These are phyloP conservation scores for Pseudozyma pruni DNA, from an alignment of 1,284 basidiomycete genomes.

Conservation along the genomic window DNA sequence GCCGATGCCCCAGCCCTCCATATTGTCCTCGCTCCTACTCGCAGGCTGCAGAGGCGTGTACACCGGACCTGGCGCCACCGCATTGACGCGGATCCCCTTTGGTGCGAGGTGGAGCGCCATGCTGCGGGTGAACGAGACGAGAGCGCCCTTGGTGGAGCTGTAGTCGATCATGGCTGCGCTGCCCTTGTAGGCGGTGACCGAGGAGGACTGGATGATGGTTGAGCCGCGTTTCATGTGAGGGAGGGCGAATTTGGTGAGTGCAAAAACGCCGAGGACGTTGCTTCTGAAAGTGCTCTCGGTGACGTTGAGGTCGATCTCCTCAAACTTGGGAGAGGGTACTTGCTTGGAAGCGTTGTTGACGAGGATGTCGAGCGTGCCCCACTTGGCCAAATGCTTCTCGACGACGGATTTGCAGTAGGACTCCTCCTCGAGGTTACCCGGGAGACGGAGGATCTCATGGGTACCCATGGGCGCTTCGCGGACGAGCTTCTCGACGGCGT, in stretches of 20 bases:
- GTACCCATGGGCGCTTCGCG: conserved; percentile 51
- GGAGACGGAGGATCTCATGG: conserved; percentile 70
- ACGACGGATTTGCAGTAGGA: conserved; percentile 70
- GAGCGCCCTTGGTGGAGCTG: conserved; percentile 70
- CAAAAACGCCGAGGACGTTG: conserved; percentile 54
- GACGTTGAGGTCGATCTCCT: conserved; percentile 50
- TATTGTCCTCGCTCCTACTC: conserved; percentile 47
- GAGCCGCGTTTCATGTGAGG: conserved; percentile 75
- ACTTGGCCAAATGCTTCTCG: conserved; percentile 71
- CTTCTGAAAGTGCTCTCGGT: conserved; percentile 52
- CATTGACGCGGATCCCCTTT: conserved; percentile 74
- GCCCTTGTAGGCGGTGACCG: conserved; percentile 74
- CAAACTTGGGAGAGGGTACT: conserved; percentile 69
- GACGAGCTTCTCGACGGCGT: conserved; percentile 44
- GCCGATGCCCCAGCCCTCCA: conserved; percentile 58
- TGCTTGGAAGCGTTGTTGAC: conserved; percentile 78
- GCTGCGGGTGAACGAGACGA: conserved; percentile 72
- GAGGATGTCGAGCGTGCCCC: conserved; percentile 49
- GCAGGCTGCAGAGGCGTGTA: conserved; percentile 70
- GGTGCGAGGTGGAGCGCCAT: conserved; percentile 74
- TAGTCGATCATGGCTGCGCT: conserved; percentile 72
- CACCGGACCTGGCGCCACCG: conserved; percentile 72
- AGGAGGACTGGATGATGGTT: conserved; percentile 76
- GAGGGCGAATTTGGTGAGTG: conserved; percentile 69
- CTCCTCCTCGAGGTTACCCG: conserved; percentile 69